Evolutionary conservation across 139 green algal species (phyloP).

Genomic region (Diplosphaera chodatii): DNA sequence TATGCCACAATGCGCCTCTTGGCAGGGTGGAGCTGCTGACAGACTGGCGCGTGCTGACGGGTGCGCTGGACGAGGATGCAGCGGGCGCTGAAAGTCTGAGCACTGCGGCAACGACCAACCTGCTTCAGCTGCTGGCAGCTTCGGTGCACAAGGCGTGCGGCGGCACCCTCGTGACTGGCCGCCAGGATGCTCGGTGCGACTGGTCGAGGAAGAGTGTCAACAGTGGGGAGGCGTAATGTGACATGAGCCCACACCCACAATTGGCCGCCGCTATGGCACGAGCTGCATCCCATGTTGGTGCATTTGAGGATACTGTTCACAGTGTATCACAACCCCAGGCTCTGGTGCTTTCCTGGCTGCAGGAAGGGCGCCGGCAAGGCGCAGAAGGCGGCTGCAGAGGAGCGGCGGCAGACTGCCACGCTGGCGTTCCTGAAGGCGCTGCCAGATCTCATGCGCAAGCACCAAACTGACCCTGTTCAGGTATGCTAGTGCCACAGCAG

Average conservation of each 20-base stretch:
- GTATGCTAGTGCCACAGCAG: too few species aligned
- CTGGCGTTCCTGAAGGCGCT: constrained; percentile 38
- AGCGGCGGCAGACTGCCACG: constrained; percentile 41
- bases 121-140: constrained; percentile 24
- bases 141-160: constrained; percentile 21
- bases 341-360: too few species aligned
- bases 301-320: too few species aligned
- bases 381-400: constrained; percentile 7
- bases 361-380: constrained; percentile 7
- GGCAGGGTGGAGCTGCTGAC: constrained; percentile 31
- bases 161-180: constrained; percentile 6
- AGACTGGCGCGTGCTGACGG: constrained; percentile 35
- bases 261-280: too few species aligned
- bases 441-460: constrained; percentile 38
- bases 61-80: constrained; percentile 29
- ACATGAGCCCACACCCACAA: too few species aligned
- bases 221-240: too few species aligned
- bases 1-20: too few species aligned
- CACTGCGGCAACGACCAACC: constrained; percentile 27
- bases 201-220: too few species aligned
- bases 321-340: too few species aligned
- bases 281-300: too few species aligned
- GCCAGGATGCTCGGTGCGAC: constrained; percentile 6
- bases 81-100: constrained; percentile 19
- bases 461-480: constrained; percentile 35